These are phyloP conservation scores for Myxozyma geophila DNA, from an alignment of 805 yeast species.

Conservation along the genomic window DNA sequence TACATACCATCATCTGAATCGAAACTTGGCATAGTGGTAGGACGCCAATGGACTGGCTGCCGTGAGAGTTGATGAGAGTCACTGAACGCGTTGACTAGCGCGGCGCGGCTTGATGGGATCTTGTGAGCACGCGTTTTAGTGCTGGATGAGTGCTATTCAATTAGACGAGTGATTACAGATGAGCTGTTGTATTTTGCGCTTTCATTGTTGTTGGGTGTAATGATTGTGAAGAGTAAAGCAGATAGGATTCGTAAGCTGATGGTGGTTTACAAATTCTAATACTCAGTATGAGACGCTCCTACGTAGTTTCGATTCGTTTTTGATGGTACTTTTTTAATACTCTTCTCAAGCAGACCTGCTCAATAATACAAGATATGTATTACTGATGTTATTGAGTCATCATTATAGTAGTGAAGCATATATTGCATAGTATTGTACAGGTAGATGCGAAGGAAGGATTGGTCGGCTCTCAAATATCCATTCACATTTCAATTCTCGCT, in stretches of 20 bases:
- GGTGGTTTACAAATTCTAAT: no score
- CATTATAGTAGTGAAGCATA: no score
- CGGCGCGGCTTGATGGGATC: background rate
- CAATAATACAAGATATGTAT: no score
- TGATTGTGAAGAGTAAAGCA: no score
- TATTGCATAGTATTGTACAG: background rate
- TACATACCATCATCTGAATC: background rate
- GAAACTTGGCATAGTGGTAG: background rate
- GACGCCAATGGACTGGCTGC: background rate
- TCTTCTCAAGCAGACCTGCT: no score
- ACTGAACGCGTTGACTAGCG: conserved; percentile 2
- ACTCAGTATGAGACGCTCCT: no score
- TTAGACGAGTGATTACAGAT: background rate
- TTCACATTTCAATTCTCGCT: background rate
- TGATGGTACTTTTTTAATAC: no score
- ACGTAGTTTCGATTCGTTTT: no score
- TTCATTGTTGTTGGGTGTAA: no score
- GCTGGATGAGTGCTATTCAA: background rate
- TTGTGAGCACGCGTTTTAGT: conserved; percentile 14
- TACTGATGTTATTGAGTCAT: no score
- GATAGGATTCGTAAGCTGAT: no score
- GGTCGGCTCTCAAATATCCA: background rate
- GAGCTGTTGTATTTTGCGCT: no score
- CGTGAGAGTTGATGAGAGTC: background rate
- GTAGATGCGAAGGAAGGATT: background rate